A percentile compares a stretch with the other conserved stretches of the same genome.
These are phyloP conservation scores for Russula sp. DNA, from an alignment of 768 basidiomycete genomes.

Conservation along the genomic window DNA sequence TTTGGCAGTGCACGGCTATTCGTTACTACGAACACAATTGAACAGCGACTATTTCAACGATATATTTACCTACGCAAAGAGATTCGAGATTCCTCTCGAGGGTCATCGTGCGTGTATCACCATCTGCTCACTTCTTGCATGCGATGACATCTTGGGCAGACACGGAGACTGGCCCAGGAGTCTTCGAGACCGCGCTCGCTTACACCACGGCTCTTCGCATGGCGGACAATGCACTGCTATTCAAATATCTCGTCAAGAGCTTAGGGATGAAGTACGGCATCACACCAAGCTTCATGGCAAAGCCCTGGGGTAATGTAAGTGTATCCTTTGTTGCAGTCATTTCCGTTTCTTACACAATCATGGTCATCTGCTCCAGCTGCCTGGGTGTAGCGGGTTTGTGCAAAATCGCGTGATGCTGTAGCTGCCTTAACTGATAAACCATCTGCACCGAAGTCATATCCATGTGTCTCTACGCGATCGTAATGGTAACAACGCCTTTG, in stretches of 20 bases:
- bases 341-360: not conserved
- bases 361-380: slow-evolving; percentile 48
- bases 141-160: slow-evolving; percentile 40
- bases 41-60: slow-evolving; percentile 88
- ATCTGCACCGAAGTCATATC: slow-evolving; percentile 54
- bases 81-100: slow-evolving; percentile 79
- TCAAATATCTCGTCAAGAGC: slow-evolving; percentile 90
- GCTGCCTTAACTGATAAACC: slow-evolving; percentile 1
- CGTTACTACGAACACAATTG: slow-evolving; percentile 82
- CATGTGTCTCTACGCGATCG: slow-evolving; percentile 80
- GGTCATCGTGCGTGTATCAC: slow-evolving; percentile 57
- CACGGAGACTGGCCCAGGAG: slow-evolving; percentile 90
- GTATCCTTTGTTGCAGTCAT: not conserved
- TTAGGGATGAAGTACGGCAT: slow-evolving; percentile 85
- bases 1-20: slow-evolving; percentile 89
- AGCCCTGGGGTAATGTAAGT: slow-evolving; percentile 84
- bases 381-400: slow-evolving; percentile 87
- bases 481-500: slow-evolving; percentile 74
- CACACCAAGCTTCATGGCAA: slow-evolving; percentile 97
- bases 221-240: slow-evolving; percentile 89
- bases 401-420: not conserved
- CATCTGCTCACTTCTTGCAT: not conserved
- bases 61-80: slow-evolving; percentile 66
- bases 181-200: slow-evolving; percentile 80
- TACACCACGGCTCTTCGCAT: slow-evolving; percentile 75